Evolutionary conservation across 2,329 filamentous ascomycete species (phyloP).

Genomic region (Fusarium proliferatum): DNA sequence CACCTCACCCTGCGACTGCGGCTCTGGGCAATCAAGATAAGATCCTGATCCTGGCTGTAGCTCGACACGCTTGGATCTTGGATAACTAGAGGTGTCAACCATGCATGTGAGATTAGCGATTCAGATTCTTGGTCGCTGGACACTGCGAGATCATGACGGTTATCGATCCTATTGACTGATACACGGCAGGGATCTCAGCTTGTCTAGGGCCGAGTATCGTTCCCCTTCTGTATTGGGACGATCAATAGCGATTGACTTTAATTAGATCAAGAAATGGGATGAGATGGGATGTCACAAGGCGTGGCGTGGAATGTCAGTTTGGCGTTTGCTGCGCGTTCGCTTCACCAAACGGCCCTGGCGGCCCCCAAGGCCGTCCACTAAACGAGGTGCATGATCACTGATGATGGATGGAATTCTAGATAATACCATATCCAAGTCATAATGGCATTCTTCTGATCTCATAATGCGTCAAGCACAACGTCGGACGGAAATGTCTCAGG

Average conservation of each 20-base stretch:
- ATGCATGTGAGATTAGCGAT: not conserved
- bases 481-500: not conserved
- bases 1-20: not conserved
- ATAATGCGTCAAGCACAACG: rapidly evolving
- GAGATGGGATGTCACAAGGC: not conserved
- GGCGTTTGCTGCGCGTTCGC: not conserved
- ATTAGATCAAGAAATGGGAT: not conserved
- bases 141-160: not conserved
- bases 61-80: not conserved
- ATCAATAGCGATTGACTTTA: not conserved
- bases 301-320: not conserved
- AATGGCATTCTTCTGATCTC: not conserved
- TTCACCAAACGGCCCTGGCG: not conserved
- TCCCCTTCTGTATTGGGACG: not conserved
- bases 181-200: not conserved
- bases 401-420: not conserved
- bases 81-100: not conserved
- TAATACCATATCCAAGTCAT: not conserved
- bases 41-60: not conserved
- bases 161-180: not conserved
- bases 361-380: not conserved
- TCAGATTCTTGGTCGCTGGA: not conserved
- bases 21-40: not conserved
- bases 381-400: too few relatives aligned
- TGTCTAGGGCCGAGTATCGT: not conserved